Percentiles rank a stretch among this genome's conserved stretches.
Conservation (phyloP, 164 flowering plant species). For the Chimonanthus salicifolius region DNA sequence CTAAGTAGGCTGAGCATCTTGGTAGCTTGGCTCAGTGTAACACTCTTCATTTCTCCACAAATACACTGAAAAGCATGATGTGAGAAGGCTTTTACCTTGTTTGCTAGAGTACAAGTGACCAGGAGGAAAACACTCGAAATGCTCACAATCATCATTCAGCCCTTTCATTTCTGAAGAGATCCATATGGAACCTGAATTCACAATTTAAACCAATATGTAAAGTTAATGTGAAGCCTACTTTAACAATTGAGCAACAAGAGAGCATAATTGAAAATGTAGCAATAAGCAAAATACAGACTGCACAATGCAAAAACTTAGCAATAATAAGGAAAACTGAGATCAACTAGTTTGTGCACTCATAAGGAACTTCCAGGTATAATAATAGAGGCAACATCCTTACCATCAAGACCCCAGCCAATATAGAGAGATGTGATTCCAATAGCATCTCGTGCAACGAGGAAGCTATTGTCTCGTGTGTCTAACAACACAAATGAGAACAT, state of each 20-base stretch:
- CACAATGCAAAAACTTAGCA: no score
- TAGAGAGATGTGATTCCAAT: constrained; percentile 92
- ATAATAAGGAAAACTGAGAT: no score
- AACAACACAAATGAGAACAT: constrained; percentile 89
- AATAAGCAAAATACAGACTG: no score
- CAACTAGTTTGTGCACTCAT: no score
- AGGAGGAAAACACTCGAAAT: constrained; percentile 81
- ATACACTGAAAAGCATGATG: neutral
- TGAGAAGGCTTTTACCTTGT: constrained; percentile 14
- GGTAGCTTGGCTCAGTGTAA: neutral
- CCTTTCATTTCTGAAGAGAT: constrained; percentile 92
- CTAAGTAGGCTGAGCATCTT: neutral
- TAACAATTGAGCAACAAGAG: neutral
- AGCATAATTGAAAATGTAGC: neutral
- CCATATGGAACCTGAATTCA: constrained; percentile 77
- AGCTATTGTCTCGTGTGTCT: constrained; percentile 88
- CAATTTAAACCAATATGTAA: neutral
- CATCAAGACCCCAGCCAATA: constrained; percentile 97
- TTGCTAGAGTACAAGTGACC: constrained; percentile 96
- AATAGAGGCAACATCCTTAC: constrained; percentile 20
- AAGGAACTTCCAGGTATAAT: no score
- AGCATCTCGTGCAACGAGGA: constrained; percentile 88
- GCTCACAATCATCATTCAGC: constrained; percentile 83
- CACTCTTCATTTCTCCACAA: neutral
- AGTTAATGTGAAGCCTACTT: no score